phyloP scores from a whole-genome alignment of 495 filamentous ascomycete genomes.

The Penicillium subrubescens region DNA sequence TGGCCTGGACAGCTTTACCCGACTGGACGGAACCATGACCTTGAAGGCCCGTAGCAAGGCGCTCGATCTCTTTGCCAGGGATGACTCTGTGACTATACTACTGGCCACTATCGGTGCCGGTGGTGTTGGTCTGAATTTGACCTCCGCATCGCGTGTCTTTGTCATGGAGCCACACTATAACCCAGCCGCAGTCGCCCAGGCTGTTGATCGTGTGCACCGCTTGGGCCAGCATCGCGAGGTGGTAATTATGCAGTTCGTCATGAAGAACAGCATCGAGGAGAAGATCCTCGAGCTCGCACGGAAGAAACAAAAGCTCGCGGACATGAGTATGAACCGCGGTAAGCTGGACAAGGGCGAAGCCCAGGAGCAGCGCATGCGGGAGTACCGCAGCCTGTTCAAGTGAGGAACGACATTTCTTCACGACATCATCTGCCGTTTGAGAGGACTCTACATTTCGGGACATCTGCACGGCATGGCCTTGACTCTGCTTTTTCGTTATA shows the following conservation, averaged over 20 bases:
- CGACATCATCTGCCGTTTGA: slow-evolving; percentile 4
- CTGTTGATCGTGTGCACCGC: slow-evolving; percentile 90
- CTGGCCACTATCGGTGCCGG: slow-evolving; percentile 91
- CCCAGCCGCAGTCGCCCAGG: slow-evolving; percentile 91
- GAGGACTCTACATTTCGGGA: background rate
- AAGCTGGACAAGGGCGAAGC: slow-evolving; percentile 75
- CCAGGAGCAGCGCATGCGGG: slow-evolving; percentile 73
- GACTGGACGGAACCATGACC: slow-evolving; percentile 86
- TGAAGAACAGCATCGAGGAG: slow-evolving; percentile 88
- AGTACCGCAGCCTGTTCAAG: slow-evolving; percentile 81
- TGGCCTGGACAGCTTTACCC: slow-evolving; percentile 63
- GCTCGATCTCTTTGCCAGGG: slow-evolving; percentile 75
- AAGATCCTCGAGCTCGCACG: slow-evolving; percentile 86
- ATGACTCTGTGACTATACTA: slow-evolving; percentile 72
- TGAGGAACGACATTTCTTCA: slow-evolving; percentile 30
- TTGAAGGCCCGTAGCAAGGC: slow-evolving; percentile 68
- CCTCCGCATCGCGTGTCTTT: slow-evolving; percentile 80
- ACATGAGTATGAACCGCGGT: slow-evolving; percentile 74
- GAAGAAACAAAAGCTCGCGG: slow-evolving; percentile 88
- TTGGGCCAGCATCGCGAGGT: slow-evolving; percentile 88
- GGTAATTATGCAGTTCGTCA: slow-evolving; percentile 79
- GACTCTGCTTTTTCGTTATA: background rate
- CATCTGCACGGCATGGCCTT: background rate
- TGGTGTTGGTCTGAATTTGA: slow-evolving; percentile 90
- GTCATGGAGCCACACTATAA: slow-evolving; percentile 99